Percentiles rank a stretch among this genome's conserved stretches.
phyloP scores from a whole-genome alignment of 2,329 filamentous ascomycete genomes.

The Scopulariopsis brevicaulis region DNA sequence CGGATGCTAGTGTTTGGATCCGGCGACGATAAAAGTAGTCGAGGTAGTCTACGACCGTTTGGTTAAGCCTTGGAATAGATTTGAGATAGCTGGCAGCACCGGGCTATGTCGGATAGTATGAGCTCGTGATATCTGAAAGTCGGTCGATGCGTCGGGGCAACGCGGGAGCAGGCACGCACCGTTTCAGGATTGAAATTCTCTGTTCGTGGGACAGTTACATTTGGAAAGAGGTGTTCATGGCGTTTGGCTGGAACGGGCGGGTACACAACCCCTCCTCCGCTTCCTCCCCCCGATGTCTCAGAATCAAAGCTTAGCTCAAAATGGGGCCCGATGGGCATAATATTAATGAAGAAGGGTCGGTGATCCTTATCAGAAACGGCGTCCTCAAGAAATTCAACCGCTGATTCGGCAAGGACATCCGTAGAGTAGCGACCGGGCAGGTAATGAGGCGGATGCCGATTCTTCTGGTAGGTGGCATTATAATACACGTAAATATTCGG shows the following conservation, averaged over 20 bases:
- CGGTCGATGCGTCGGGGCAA: neutral
- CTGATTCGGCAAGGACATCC: constrained; percentile 49
- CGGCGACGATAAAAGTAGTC: constrained; percentile 40
- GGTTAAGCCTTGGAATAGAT: constrained; percentile 25
- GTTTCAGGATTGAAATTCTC: constrained; percentile 55
- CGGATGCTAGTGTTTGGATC: constrained; percentile 37
- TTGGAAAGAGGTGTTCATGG: constrained; percentile 50
- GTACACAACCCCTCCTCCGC: constrained; percentile 17
- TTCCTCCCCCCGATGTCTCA: neutral
- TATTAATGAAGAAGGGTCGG: constrained; percentile 55
- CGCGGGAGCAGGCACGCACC: constrained; percentile 18
- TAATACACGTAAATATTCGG: constrained; percentile 29
- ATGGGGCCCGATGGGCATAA: constrained; percentile 59
- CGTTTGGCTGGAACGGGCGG: constrained; percentile 46
- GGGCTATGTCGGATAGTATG: constrained; percentile 11
- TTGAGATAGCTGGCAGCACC: constrained; percentile 15
- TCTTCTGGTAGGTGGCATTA: constrained; percentile 34
- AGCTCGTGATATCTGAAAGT: neutral
- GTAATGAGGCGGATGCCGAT: constrained; percentile 21
- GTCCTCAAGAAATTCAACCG: constrained; percentile 48
- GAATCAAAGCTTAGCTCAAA: constrained; percentile 31
- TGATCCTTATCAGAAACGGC: constrained; percentile 30
- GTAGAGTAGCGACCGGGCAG: constrained; percentile 24
- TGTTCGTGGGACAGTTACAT: constrained; percentile 47
- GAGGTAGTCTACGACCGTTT: constrained; percentile 29